Conservation (phyloP, 225 moss, liverwort and hornwort species). For the Pleurozium schreberi region DNA sequence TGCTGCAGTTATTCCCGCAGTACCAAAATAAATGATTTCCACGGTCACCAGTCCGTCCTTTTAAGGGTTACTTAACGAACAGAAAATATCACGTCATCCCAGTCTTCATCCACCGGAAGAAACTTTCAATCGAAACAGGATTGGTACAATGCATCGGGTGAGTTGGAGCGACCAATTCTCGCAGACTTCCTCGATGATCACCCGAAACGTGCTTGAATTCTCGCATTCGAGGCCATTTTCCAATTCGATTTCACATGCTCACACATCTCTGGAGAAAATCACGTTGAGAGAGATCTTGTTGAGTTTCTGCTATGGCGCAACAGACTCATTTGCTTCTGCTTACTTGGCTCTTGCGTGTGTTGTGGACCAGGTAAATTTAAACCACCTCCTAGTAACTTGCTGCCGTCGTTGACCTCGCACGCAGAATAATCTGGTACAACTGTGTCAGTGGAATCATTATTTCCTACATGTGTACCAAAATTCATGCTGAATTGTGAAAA, state of each 20-base stretch:
- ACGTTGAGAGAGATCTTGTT: not conserved
- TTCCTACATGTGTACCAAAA: not conserved
- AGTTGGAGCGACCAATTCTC: not conserved
- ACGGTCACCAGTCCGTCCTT: too few relatives aligned
- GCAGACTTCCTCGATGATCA: not conserved
- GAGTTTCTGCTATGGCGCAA: not conserved
- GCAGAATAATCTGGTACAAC: not conserved
- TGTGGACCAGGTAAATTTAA: slow-evolving; percentile 70
- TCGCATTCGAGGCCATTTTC: not conserved
- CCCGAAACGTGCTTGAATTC: not conserved
- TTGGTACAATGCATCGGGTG: not conserved
- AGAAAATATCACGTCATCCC: not conserved
- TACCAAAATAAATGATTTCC: too few relatives aligned
- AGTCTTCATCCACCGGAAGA: not conserved
- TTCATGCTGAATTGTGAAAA: not conserved
- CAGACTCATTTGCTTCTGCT: not conserved
- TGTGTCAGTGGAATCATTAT: not conserved
- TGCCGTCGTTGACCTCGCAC: not conserved
- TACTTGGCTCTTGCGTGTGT: slow-evolving; percentile 87
- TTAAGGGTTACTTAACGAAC: not conserved
- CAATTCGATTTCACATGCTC: not conserved
- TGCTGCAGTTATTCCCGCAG: too few relatives aligned
- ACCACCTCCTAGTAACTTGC: not conserved
- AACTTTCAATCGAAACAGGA: not conserved
- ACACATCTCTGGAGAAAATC: not conserved